Conservation (phyloP, 2,329 filamentous ascomycete species). For the Pseudocercospora ulei region DNA sequence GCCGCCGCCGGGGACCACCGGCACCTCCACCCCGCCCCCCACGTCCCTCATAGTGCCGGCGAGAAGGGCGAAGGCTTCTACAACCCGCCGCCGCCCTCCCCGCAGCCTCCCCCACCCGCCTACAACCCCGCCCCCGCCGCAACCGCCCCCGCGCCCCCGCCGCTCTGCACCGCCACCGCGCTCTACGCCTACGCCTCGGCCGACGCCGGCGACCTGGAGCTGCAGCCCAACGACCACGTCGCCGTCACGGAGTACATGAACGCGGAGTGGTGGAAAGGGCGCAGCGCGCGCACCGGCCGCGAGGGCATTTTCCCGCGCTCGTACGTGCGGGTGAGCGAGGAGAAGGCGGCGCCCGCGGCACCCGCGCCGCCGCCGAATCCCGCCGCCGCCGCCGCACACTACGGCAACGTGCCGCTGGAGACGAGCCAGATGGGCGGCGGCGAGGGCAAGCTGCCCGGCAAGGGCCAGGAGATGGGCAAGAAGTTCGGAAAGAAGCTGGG, state of each 20-base stretch:
- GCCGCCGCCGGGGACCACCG: slow-evolving; percentile 34
- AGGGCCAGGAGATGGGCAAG: slow-evolving; percentile 38
- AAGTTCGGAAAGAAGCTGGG: slow-evolving; percentile 69
- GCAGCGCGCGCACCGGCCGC: slow-evolving; percentile 67
- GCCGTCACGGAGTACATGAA: slow-evolving; percentile 88
- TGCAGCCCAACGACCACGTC: slow-evolving; percentile 71
- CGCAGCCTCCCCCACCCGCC: slow-evolving; percentile 47
- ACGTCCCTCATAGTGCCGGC: slow-evolving; percentile 25
- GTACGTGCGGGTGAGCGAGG: slow-evolving; percentile 66
- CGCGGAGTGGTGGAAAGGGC: slow-evolving; percentile 88
- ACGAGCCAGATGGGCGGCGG: slow-evolving; percentile 49
- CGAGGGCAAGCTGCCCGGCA: slow-evolving; percentile 47
- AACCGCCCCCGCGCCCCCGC: slow-evolving; percentile 40
- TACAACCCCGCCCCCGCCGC: slow-evolving; percentile 45
- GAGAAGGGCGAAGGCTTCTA: slow-evolving; percentile 37
- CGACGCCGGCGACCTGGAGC: slow-evolving; percentile 70
- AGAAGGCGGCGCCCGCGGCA: slow-evolving; percentile 45
- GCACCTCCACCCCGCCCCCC: slow-evolving; percentile 30
- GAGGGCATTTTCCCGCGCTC: slow-evolving; percentile 93
- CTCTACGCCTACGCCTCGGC: slow-evolving; percentile 73
- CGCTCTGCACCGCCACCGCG: slow-evolving; percentile 62
- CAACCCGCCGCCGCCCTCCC: slow-evolving; percentile 33
- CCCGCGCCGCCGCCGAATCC: slow-evolving; percentile 43
- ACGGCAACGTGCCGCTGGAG: slow-evolving; percentile 59
- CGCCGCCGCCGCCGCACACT: slow-evolving; percentile 50